Evolutionary conservation across 257 asterid genomes (phyloP), one percentile per base, ranked within the genome.

Genomic region (Phtheirospermum japonicum): DNA sequence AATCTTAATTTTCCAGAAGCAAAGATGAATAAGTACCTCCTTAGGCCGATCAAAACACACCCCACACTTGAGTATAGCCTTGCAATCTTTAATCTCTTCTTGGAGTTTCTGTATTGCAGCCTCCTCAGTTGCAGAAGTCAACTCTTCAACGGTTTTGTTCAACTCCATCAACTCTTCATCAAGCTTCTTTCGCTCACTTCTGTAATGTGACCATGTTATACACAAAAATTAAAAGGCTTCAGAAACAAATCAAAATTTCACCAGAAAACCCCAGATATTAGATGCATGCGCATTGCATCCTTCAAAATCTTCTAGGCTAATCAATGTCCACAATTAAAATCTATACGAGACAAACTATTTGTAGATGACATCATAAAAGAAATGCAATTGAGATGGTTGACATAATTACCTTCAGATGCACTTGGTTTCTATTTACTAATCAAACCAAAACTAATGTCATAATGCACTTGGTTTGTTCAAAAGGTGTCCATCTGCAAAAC

Each of bases 31-130:
- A n/a, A n/a, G n/a, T n/a, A n/a, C n/a, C n/a, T n/a, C n/a, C n/a
- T n/a, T n/a, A n/a, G n/a, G n/a, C n/a, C n/a, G n/a, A n/a, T n/a
- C n/a, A n/a, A n/a, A n/a, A n/a, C n/a, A n/a, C n/a, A n/a, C n/a
- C n/a, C n/a, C n/a, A n/a, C n/a, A n/a, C n/a, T n/a, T n/a, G n/a
- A n/a, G n/a, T n/a, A n/a, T n/a, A n/a, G n/a, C n/a, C n/a, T n/a
- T n/a, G n/a, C n/a, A n/a, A n/a, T n/a, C n/a, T n/a, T n/a, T n/a
- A n/a, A n/a, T n/a, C n/a, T n/a, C n/a, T n/a, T n/a, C n/a, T n/a
- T n/a, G n/a, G n/a, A n/a, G n/a, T n/a, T 75, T 86, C 85, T 76
- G 90, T 49, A 80, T 75, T 70, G 95, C 98, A 57, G 86, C 93
- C 69, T 92, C 98, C 57, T 87, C 82, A 10, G 83, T 88, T 69